Conservation (phyloP, 179 eudicot species). For the Patellifolia procumbens region DNA sequence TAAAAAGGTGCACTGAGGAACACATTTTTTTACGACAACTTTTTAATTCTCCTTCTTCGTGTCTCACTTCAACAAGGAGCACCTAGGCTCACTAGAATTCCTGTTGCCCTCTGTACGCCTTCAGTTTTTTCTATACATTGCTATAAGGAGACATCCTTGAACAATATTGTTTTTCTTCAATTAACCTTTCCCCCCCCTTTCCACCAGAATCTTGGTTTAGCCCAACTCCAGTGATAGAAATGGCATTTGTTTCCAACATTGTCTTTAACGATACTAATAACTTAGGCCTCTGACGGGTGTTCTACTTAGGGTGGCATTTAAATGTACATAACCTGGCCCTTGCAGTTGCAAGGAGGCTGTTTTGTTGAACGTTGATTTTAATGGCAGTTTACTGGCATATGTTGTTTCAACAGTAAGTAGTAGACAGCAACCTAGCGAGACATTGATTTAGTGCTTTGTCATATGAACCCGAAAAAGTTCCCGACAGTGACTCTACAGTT, state of each 20-base stretch:
- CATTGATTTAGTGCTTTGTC: background rate
- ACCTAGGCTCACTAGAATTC: too few relatives aligned
- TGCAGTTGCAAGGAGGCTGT: background rate
- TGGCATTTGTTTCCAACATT: background rate
- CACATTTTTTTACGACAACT: too few relatives aligned
- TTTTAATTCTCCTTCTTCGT: too few relatives aligned
- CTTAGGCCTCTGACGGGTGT: background rate
- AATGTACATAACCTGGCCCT: background rate
- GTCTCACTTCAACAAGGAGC: too few relatives aligned
- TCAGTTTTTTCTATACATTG: too few relatives aligned
- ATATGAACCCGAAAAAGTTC: background rate
- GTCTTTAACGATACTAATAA: background rate
- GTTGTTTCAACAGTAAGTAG: background rate
- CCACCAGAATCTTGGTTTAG: background rate
- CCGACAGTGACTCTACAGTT: background rate
- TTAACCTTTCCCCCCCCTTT: background rate
- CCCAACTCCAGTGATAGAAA: background rate
- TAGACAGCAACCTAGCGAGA: conserved; percentile 3
- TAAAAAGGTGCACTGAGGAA: too few relatives aligned
- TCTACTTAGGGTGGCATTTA: background rate
- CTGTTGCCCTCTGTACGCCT: too few relatives aligned
- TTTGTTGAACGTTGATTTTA: background rate
- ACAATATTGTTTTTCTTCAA: background rate
- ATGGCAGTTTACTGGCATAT: background rate
- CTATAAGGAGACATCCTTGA: background rate